A percentile compares a stretch with the other conserved stretches of the same genome.
phyloP scores from a whole-genome alignment of 1,284 basidiomycete species.

The Gastroboletus turbinatus region DNA sequence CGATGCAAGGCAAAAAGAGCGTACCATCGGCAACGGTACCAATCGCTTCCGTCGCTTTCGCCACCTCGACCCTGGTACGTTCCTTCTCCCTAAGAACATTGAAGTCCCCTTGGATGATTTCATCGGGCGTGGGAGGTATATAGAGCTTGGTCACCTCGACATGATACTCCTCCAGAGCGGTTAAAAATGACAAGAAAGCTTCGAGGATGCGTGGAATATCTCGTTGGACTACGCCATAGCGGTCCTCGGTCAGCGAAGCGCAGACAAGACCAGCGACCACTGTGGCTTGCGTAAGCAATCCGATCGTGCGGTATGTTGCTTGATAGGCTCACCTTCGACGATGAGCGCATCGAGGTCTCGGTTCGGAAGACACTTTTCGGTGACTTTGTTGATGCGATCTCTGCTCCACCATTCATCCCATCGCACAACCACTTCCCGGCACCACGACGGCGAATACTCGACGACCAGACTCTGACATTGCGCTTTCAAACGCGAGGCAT shows the following conservation, averaged over 20 bases:
- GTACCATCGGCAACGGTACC: constrained; percentile 60
- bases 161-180: constrained; percentile 64
- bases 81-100: constrained; percentile 31
- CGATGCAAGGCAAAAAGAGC: background rate
- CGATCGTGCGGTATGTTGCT: background rate
- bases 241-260: constrained; percentile 75
- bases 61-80: constrained; percentile 43
- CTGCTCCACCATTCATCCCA: constrained; percentile 54
- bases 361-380: constrained; percentile 55
- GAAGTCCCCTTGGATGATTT: constrained; percentile 35
- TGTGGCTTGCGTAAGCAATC: constrained; percentile 30
- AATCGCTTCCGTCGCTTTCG: constrained; percentile 53
- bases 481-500: constrained; percentile 13
- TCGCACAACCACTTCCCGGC: constrained; percentile 25
- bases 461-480: constrained; percentile 9
- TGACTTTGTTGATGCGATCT: constrained; percentile 52
- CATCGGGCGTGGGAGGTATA: constrained; percentile 37
- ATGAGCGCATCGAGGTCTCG: constrained; percentile 58
- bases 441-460: constrained; percentile 33
- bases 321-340: constrained; percentile 49
- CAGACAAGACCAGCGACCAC: constrained; percentile 70
- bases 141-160: constrained; percentile 43
- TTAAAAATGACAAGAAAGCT: constrained; percentile 65
- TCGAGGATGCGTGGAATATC: constrained; percentile 82
- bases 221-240: constrained; percentile 78